Evolutionary conservation across 169 alveolate genomes (phyloP), one percentile per base, ranked within the genome.

Genomic region (Eimeria brunetti): DNA sequence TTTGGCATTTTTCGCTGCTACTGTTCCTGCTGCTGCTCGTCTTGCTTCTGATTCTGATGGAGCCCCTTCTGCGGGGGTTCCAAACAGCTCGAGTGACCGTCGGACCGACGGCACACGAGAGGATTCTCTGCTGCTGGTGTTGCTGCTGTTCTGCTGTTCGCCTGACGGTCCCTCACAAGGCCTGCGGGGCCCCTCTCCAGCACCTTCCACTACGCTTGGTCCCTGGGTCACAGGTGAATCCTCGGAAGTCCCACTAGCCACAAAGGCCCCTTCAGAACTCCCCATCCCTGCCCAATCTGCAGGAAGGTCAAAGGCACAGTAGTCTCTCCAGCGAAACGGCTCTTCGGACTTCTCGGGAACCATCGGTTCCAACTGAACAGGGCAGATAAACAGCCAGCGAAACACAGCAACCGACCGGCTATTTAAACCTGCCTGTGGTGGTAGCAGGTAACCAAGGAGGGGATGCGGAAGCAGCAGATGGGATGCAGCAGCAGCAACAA

Each of bases 261-360:
- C 20, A 36, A 46, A 27, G 41, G 33, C 92, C 38, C 92, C 92
- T 38, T 51, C 80, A 85, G 80, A n/a, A 41, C 27, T 38, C 44
- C 92, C 56, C 27, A 7, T 81, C 60, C 14, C 81, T 41, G 44
- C 92, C 64, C 80, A 27, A 12, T 41, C 80, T 36, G 41, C 64
- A 22, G 92, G 80, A 36, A 41, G 81, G 56, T 85, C 92, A 24
- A 85, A 85, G n/a, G 81, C 80, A 81, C 92, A 85, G 41, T 85
- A 85, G 60, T 62, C 92, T 24, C 76, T 38, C 81, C 80, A 85
- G 41, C 69, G 92, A 60, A 85, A 85, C 20, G 92, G 81, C 80
- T 85, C 92, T 27, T 85, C 92, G 18, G 92, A 62, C 60, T 85
- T 58, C 62, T 85, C 92, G 2, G 92, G 92, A 20, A n/a, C 44